These are phyloP conservation scores for Rubia tinctorum DNA, from an alignment of 305 asterid species.

Conservation along the genomic window DNA sequence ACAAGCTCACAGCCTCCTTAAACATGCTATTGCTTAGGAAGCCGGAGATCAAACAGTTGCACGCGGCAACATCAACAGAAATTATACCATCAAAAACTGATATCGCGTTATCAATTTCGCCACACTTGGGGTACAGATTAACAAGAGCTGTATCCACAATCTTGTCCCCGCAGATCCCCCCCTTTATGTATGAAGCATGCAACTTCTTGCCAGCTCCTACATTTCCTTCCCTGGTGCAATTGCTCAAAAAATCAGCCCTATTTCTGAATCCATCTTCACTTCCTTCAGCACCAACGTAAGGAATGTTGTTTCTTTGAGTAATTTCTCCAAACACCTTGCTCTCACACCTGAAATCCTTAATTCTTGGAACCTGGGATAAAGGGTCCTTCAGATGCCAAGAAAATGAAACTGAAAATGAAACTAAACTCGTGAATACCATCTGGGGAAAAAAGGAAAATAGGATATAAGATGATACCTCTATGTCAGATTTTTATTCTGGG, in stretches of 20 bases:
- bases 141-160: constrained; percentile 24
- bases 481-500: neutral
- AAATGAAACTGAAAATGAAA: neutral
- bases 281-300: constrained; percentile 7
- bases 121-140: constrained; percentile 24
- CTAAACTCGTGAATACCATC: neutral
- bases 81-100: constrained; percentile 15
- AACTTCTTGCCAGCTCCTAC: constrained; percentile 21
- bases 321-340: constrained; percentile 19
- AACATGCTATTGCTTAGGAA: constrained; percentile 19
- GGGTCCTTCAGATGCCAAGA: neutral
- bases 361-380: neutral
- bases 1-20: constrained; percentile 17
- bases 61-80: constrained; percentile 19
- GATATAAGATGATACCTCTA: neutral
- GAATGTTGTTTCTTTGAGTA: constrained; percentile 4
- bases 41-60: constrained; percentile 28
- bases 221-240: constrained; percentile 18
- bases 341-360: neutral
- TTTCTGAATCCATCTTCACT: neutral
- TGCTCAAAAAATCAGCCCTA: constrained; percentile 2
- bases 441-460: neutral
- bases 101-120: constrained; percentile 15
- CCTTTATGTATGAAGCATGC: constrained; percentile 21
- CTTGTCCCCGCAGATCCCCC: constrained; percentile 18